Evolutionary conservation across 1,139 yeast genomes (phyloP).

Genomic region (Pichia sp.): DNA sequence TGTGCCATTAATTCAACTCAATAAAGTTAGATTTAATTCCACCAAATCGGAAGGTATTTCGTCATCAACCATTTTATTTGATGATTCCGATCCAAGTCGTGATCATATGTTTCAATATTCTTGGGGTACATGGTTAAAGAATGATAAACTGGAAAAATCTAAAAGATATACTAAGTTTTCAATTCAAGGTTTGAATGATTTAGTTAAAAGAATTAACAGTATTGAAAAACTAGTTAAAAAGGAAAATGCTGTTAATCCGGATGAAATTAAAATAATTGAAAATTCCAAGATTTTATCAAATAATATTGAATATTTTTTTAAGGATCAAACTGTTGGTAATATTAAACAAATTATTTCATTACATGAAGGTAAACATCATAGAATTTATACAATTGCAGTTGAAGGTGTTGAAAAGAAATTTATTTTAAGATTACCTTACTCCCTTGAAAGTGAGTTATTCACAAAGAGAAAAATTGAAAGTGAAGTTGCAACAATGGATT

Average conservation of each 20-base stretch:
- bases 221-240: conserved; percentile 4
- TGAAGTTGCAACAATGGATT: conserved; percentile 93
- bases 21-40: conserved; percentile 9
- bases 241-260: conserved; percentile 17
- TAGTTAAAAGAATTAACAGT: conserved; percentile 8
- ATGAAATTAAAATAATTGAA: conserved; percentile 17
- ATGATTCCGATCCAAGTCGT: conserved; percentile 53
- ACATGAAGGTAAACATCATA: conserved; percentile 92
- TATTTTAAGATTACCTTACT: conserved; percentile 80
- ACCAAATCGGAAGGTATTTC: conserved; percentile 2
- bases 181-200: conserved; percentile 59
- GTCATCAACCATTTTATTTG: conserved; percentile 13
- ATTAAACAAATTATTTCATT: conserved; percentile 73
- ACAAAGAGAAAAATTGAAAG: conserved; percentile 66
- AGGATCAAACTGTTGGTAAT: conserved; percentile 21
- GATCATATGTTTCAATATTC: conserved; percentile 75
- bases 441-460: conserved; percentile 56
- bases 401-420: conserved; percentile 39
- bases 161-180: conserved; percentile 80
- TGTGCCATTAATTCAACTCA: neutral
- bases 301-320: conserved; percentile 18
- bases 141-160: conserved; percentile 67
- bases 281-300: conserved; percentile 15
- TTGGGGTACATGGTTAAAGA: conserved; percentile 92
- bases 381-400: conserved; percentile 61